Evolutionary conservation across 176 grass and related monocot species (phyloP).

Genomic region (Thalia dealbata): DNA sequence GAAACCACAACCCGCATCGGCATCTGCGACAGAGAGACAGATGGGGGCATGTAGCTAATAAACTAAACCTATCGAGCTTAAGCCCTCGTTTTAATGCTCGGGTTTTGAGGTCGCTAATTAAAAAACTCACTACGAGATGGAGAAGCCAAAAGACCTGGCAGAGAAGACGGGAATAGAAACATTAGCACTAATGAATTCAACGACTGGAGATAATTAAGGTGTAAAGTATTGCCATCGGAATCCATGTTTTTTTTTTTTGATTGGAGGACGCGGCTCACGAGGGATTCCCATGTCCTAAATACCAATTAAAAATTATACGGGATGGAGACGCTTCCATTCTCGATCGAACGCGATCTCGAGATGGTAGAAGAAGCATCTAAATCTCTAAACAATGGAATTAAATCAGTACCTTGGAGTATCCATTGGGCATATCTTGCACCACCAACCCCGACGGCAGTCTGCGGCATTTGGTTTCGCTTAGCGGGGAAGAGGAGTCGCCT

Average conservation of each 20-base stretch:
- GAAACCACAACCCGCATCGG: not conserved
- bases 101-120: not conserved
- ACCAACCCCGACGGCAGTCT: slow-evolving; percentile 84
- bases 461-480: slow-evolving; percentile 37
- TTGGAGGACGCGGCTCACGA: not conserved
- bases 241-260: not conserved
- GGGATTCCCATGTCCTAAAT: not conserved
- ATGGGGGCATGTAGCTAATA: not conserved
- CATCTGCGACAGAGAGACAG: not conserved
- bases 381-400: not conserved
- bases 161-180: slow-evolving; percentile 6
- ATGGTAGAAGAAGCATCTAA: slow-evolving; percentile 5
- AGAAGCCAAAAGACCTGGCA: not conserved
- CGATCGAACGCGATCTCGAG: slow-evolving; percentile 1
- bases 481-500: slow-evolving; percentile 29
- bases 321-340: no score
- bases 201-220: not conserved
- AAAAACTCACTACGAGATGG: not conserved
- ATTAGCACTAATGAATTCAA: not conserved
- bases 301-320: no score
- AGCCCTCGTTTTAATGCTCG: no score
- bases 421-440: slow-evolving; percentile 64
- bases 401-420: slow-evolving; percentile 78
- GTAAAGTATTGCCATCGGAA: not conserved
- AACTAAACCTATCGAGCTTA: not conserved